A percentile compares a stretch with the other conserved stretches of the same genome.
Conservation (phyloP, 371 early-diverging fungal genomes). For the Antonospora locustae region DNA sequence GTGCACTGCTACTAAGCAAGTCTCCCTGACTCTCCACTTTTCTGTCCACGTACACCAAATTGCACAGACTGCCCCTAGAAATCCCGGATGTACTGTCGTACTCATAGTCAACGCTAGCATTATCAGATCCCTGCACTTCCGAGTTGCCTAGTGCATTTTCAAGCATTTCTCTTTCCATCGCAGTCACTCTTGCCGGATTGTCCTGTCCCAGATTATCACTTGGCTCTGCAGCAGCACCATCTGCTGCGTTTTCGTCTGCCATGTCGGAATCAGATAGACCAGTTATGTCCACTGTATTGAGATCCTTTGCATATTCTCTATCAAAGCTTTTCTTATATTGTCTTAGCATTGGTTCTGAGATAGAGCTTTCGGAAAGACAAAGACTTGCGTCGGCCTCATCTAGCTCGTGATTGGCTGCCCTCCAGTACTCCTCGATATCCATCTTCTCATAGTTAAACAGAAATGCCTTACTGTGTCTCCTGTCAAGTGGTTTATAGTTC, state of each 20-base stretch:
- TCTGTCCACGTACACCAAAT: too few species aligned
- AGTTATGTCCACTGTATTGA: not conserved
- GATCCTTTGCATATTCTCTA: not conserved
- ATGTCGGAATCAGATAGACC: not conserved
- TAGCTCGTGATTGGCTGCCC: constrained; percentile 23
- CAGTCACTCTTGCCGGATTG: too few species aligned
- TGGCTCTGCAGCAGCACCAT: too few species aligned
- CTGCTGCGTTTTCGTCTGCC: not conserved
- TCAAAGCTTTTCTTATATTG: not conserved
- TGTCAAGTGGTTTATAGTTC: constrained; percentile 30
- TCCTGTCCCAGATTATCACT: too few species aligned
- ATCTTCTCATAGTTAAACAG: constrained; percentile 27
- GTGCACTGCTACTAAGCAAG: too few species aligned
- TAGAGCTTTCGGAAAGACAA: not conserved
- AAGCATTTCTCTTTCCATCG: too few species aligned
- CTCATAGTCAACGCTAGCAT: too few species aligned
- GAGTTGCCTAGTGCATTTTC: too few species aligned
- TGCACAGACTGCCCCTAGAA: too few species aligned
- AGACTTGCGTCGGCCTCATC: not conserved
- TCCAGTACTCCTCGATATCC: constrained; percentile 46
- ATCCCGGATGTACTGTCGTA: too few species aligned
- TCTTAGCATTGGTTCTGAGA: not conserved
- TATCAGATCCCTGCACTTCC: too few species aligned
- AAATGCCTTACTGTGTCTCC: constrained; percentile 11
- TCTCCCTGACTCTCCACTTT: too few species aligned